Conservation (phyloP, 345 rosid species). For the Arabidopsis arenosa region DNA sequence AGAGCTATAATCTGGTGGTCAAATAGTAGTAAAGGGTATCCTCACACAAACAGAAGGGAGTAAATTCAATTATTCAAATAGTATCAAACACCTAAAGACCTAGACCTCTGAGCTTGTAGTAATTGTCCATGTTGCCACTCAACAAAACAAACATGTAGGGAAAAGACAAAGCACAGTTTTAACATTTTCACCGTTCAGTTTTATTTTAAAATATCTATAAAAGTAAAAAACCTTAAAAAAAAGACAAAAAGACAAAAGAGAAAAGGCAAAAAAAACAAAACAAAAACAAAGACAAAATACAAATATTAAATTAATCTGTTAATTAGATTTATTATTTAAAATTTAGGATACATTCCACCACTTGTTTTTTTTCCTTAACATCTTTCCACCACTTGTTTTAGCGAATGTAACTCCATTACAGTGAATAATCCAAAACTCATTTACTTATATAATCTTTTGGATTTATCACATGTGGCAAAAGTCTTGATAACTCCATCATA, state of each 20-base stretch:
- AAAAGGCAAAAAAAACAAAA: neutral
- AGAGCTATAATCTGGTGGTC: too few species aligned
- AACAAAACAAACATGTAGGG: neutral
- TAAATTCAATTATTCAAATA: slow-evolving; percentile 4
- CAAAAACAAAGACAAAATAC: neutral
- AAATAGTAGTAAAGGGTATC: too few species aligned
- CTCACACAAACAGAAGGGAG: neutral
- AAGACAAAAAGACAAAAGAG: neutral
- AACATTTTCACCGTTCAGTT: neutral
- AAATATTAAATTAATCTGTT: neutral
- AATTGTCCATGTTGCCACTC: neutral
- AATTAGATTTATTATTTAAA: neutral
- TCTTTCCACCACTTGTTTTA: slow-evolving; percentile 3
- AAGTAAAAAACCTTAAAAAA: neutral
- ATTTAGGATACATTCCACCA: neutral
- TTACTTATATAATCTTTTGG: too few species aligned
- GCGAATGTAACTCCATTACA: neutral
- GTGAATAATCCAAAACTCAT: neutral
- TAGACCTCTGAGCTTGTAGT: neutral
- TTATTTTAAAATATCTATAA: neutral
- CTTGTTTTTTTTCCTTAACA: neutral
- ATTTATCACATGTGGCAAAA: slow-evolving; percentile 3
- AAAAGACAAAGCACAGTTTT: neutral
- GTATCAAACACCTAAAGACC: neutral
- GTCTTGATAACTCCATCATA: neutral